Evolutionary conservation across 495 filamentous ascomycete species (phyloP).

Genomic region (Entonaema liquescens): DNA sequence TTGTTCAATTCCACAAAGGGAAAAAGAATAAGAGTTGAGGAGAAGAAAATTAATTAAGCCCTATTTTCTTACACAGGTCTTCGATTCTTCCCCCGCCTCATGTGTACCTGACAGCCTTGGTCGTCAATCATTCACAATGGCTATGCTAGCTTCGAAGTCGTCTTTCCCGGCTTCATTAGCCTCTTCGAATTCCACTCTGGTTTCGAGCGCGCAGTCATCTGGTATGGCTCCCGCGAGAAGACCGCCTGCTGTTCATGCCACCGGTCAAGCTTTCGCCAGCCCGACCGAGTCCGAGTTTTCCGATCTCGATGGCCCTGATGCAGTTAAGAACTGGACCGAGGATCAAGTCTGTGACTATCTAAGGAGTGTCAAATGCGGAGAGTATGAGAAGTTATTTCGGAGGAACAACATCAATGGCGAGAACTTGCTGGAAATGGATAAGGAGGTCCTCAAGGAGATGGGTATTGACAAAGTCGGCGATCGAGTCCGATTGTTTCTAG

Average conservation of each 20-base stretch:
- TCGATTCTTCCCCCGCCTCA: constrained; percentile 22
- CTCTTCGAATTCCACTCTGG: constrained; percentile 62
- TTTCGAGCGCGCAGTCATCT: constrained; percentile 60
- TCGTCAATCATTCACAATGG: constrained; percentile 60
- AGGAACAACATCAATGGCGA: constrained; percentile 96
- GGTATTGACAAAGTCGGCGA: constrained; percentile 98
- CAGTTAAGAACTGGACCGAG: constrained; percentile 86
- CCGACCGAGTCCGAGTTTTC: constrained; percentile 97
- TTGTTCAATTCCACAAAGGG: constrained; percentile 23
- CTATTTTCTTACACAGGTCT: constrained; percentile 5
- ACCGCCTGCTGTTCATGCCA: constrained; percentile 61
- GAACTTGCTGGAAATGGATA: constrained; percentile 95
- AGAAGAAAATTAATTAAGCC: constrained; percentile 15
- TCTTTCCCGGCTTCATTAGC: constrained; percentile 73
- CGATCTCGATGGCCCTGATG: constrained; percentile 66
- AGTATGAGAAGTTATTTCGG: constrained; percentile 92
- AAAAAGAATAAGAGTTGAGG: constrained; percentile 4
- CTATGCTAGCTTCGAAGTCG: constrained; percentile 87
- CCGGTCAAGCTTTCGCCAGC: constrained; percentile 77
- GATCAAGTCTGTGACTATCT: constrained; percentile 90
- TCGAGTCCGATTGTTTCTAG: constrained; percentile 90
- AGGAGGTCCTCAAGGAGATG: constrained; percentile 95
- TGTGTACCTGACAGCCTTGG: constrained; percentile 35
- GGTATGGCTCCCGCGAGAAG: constrained; percentile 64
- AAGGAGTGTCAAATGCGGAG: constrained; percentile 84